phyloP scores from a whole-genome alignment of 768 basidiomycete species.

The Gloeopeniophorella convolvens region DNA sequence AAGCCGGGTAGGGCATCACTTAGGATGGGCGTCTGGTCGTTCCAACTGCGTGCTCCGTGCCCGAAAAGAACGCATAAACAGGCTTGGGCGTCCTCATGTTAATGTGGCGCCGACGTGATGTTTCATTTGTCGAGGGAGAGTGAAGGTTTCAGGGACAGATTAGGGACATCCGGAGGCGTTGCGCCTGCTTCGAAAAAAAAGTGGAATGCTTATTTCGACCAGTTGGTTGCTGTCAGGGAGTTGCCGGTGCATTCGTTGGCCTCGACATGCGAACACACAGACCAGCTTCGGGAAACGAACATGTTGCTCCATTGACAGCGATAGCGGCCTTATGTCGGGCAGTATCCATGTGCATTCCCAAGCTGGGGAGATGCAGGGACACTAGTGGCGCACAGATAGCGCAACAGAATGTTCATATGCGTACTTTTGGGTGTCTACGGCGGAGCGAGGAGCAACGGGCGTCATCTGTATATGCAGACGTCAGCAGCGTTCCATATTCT shows the following conservation, averaged over 20 bases:
- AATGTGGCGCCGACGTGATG: neutral
- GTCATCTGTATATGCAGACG: too few relatives aligned
- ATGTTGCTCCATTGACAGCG: neutral
- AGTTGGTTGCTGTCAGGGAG: too few relatives aligned
- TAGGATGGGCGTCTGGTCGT: neutral
- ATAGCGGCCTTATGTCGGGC: slow-evolving; percentile 1
- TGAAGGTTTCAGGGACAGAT: neutral
- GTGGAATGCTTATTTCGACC: too few relatives aligned
- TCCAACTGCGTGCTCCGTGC: neutral
- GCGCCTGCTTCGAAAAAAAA: too few relatives aligned
- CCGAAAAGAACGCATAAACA: neutral
- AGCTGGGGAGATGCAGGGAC: neutral
- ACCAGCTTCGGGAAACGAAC: neutral
- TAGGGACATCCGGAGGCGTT: neutral
- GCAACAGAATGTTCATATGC: neutral
- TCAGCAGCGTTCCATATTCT: too few relatives aligned
- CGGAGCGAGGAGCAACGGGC: too few relatives aligned
- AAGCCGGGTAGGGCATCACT: too few relatives aligned
- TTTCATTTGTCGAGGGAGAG: neutral
- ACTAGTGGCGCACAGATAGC: neutral
- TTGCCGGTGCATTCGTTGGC: too few relatives aligned
- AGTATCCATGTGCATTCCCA: neutral
- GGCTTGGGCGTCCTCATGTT: neutral
- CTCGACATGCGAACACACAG: neutral
- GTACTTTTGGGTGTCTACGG: neutral